phyloP scores from a whole-genome alignment of 2,329 filamentous ascomycete species.

The Sarocladiaceae sp. region DNA sequence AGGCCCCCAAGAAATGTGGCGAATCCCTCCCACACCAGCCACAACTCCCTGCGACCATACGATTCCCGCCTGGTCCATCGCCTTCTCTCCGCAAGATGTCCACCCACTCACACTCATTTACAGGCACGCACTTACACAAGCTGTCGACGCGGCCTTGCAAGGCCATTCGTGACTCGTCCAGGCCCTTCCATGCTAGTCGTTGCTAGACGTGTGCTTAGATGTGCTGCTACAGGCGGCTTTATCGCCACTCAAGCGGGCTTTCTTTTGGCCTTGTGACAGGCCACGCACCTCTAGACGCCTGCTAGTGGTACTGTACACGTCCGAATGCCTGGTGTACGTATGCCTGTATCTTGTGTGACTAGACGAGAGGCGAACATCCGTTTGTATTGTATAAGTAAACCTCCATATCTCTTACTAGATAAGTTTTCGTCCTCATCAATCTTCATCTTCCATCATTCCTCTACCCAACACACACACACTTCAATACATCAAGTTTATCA shows the following conservation, averaged over 20 bases:
- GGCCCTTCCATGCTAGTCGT: background rate
- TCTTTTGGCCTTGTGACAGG: background rate
- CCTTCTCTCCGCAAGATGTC: background rate
- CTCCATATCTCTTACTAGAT: background rate
- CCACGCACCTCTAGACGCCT: background rate
- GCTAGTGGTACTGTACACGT: background rate
- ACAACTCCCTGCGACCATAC: background rate
- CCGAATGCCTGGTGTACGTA: background rate
- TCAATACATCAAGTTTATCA: background rate
- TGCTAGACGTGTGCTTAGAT: no score
- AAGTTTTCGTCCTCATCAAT: background rate
- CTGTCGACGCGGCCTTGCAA: slow-evolving; percentile 2
- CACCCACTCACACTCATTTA: background rate
- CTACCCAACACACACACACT: background rate
- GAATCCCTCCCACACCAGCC: no score
- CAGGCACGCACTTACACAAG: background rate
- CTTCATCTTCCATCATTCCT: slow-evolving; percentile 1
- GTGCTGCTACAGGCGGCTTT: background rate
- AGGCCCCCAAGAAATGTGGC: background rate
- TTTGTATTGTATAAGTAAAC: slow-evolving; percentile 5
- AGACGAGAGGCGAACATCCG: background rate
- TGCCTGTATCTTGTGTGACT: background rate
- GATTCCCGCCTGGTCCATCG: background rate
- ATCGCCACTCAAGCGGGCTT: background rate
- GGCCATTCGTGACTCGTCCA: slow-evolving; percentile 2